These are phyloP conservation scores for Zopfia rhizophila DNA, from an alignment of 2,329 filamentous ascomycete species.

Conservation along the genomic window DNA sequence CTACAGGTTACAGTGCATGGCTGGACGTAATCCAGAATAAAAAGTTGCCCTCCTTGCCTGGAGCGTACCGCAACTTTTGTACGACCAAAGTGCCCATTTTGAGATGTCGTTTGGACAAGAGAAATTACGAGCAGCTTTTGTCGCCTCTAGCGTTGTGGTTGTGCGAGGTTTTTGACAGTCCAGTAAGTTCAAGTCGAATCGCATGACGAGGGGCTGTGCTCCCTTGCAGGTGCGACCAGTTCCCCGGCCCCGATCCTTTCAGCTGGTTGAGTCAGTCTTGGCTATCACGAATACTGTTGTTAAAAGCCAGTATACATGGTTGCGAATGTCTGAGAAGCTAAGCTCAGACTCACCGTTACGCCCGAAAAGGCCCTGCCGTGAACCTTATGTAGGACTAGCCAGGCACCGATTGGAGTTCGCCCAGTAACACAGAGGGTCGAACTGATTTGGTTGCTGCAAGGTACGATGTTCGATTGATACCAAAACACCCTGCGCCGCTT, in stretches of 20 bases:
- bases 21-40: constrained; percentile 31
- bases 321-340: constrained; percentile 16
- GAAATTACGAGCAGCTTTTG: constrained; percentile 15
- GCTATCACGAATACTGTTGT: constrained; percentile 15
- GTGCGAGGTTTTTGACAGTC: constrained; percentile 19
- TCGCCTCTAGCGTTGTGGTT: constrained; percentile 19
- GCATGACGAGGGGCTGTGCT: constrained; percentile 28
- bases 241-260: constrained; percentile 18
- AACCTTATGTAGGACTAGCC: constrained; percentile 33
- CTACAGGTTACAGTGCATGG: constrained; percentile 43
- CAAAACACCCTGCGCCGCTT: constrained; percentile 31
- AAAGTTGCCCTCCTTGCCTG: constrained; percentile 23
- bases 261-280: constrained; percentile 24
- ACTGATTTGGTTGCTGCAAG: constrained; percentile 44
- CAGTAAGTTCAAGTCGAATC: constrained; percentile 11
- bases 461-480: constrained; percentile 38
- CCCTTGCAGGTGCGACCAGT: constrained; percentile 33
- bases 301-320: constrained; percentile 14
- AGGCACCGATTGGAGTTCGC: constrained; percentile 37
- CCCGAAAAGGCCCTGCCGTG: constrained; percentile 31
- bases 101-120: constrained; percentile 7
- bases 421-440: constrained; percentile 39
- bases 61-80: constrained; percentile 31
- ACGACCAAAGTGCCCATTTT: constrained; percentile 27
- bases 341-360: constrained; percentile 28